Conservation (phyloP, 2,329 filamentous ascomycete genomes). For the Delphinella strobiligena region DNA sequence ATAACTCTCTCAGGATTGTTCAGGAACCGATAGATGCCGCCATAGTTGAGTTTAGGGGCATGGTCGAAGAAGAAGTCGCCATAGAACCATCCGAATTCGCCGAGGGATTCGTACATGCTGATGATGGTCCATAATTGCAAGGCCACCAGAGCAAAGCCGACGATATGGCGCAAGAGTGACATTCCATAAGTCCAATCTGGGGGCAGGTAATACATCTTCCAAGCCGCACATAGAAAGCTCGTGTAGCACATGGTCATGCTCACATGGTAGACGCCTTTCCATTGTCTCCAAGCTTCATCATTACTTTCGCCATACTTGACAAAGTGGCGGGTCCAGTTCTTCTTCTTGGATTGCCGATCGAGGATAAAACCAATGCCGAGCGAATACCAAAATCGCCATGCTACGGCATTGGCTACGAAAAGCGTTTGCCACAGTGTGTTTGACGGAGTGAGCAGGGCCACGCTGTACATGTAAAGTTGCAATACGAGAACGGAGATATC, state of each 20-base stretch:
- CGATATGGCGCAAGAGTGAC: constrained; percentile 72
- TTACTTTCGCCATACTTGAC: constrained; percentile 89
- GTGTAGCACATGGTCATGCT: constrained; percentile 83
- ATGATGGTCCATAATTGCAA: constrained; percentile 86
- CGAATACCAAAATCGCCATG: constrained; percentile 87
- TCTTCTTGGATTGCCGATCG: constrained; percentile 73
- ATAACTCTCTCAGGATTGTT: constrained; percentile 96
- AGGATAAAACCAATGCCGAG: constrained; percentile 78
- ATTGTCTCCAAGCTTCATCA: constrained; percentile 90
- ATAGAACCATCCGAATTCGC: constrained; percentile 98
- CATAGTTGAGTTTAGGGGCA: constrained; percentile 80
- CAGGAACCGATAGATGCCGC: constrained; percentile 92
- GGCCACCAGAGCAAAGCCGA: constrained; percentile 68
- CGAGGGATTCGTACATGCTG: constrained; percentile 89
- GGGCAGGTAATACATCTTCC: constrained; percentile 92
- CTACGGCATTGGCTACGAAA: constrained; percentile 67
- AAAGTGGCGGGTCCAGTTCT: constrained; percentile 94
- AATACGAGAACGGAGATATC: constrained; percentile 72
- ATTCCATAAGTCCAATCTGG: constrained; percentile 79
- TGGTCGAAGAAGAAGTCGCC: constrained; percentile 97
- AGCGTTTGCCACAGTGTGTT: constrained; percentile 63
- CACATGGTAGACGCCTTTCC: constrained; percentile 92
- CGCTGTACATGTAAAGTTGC: constrained; percentile 58
- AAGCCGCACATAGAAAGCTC: constrained; percentile 80
- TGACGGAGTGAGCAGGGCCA: constrained; percentile 66